Percentiles rank a stretch among this genome's conserved stretches.
Conservation (phyloP, 768 basidiomycete species). For the Candolleomyces eurysporus region DNA sequence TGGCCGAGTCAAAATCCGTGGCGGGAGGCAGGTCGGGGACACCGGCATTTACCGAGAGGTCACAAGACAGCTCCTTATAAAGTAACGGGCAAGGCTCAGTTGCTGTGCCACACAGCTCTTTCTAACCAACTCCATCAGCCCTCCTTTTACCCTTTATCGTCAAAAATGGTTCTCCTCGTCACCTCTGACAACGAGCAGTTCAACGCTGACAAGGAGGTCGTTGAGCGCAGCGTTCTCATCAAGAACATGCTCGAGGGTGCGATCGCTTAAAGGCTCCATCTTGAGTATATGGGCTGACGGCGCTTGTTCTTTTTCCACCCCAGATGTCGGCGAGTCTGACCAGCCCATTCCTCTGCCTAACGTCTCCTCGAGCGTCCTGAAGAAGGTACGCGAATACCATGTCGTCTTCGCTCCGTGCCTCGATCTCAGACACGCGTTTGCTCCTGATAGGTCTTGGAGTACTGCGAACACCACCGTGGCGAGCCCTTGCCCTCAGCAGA, state of each 20-base stretch:
- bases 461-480: constrained; percentile 98
- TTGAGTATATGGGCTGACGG: constrained; percentile 10
- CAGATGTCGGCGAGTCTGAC: constrained; percentile 93
- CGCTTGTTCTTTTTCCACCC: constrained; percentile 9
- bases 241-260: constrained; percentile 98
- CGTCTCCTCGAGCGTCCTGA: constrained; percentile 88
- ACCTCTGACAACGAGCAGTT: constrained; percentile 97
- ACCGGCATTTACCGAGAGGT: constrained; percentile 26
- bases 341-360: constrained; percentile 94
- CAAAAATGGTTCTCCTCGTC: constrained; percentile 78
- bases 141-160: constrained; percentile 14
- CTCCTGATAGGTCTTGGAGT: constrained; percentile 81
- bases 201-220: constrained; percentile 89
- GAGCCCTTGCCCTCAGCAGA: constrained; percentile 92
- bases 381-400: constrained; percentile 64
- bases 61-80: constrained; percentile 29
- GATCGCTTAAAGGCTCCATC: constrained; percentile 28
- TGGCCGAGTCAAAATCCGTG: constrained; percentile 19
- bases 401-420: too few species aligned
- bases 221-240: constrained; percentile 93
- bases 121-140: constrained; percentile 6
- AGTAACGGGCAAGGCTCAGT: background rate
- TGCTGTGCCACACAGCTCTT: constrained; percentile 8
- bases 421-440: background rate
- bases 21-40: constrained; percentile 15